Evolutionary conservation across 2,329 filamentous ascomycete species (phyloP), one percentile per base, ranked within the genome.

Genomic region (Talaromyces sp.): DNA sequence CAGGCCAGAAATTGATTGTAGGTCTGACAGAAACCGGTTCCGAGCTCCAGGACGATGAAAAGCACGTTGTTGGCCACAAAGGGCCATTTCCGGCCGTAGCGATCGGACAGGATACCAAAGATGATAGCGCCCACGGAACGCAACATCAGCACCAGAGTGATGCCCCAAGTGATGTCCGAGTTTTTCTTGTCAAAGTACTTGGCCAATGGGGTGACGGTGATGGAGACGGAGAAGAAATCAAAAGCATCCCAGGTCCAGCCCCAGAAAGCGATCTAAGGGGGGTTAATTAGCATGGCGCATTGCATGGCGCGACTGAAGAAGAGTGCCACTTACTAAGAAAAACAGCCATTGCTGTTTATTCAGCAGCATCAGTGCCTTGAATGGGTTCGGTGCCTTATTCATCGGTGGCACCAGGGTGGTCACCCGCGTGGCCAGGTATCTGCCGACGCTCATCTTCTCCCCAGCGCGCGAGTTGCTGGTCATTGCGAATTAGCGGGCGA

Each of bases 161-260:
- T 82, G 30, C 79, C 83, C 85, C 85, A 87, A 2, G 85, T 86
- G 62, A 87, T 86, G 59, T 87, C 82, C 9, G 80, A 81, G 56
- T 83, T 83, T 2, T 79, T 77, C 65, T 81, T 83, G 56, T 75
- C 77, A 66, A 87, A 87, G 2, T 75, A 71, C 61, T 81, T 75
- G 2, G 84, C 83, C 10, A 87, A 73, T 42, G 84, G 69, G 5
- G 75, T 72, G 16, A 87, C 81, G 0, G 83, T 84, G 57, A 87
- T 72, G 5, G 82, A 85, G 28, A 87, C 84, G 28, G 84, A 85
- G 73, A 87, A 87, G 74, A 87, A 87, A 68, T 87, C 85, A 61
- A 87, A 85, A 0, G 84, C 79, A 67, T 84, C 82, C 80, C 81
- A 83, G 1, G 77, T 76, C 82, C 84, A 86, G 2, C 78, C 83